phyloP scores from a whole-genome alignment of 768 basidiomycete species.

The Tulasnella sp. region DNA sequence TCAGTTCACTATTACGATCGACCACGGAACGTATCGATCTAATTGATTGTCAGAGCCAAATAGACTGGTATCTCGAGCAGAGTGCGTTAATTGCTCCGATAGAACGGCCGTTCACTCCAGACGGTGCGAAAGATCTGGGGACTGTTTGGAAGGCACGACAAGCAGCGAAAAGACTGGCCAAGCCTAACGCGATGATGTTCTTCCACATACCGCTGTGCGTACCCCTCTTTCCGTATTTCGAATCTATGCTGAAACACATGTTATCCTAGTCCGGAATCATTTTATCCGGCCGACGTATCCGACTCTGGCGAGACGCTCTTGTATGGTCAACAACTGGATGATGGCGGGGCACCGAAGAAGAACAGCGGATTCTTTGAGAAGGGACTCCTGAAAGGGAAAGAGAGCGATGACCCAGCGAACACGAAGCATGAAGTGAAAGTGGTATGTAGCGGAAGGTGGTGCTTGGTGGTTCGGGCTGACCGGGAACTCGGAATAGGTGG shows the following conservation, averaged over 20 bases:
- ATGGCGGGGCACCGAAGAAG: constrained; percentile 47
- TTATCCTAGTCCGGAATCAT: constrained; percentile 55
- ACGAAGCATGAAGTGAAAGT: constrained; percentile 58
- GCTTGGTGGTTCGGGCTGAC: neutral
- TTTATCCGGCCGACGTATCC: constrained; percentile 49
- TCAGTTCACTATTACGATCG: constrained; percentile 21
- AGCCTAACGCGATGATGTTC: constrained; percentile 94
- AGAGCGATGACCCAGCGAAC: constrained; percentile 49
- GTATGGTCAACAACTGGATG: constrained; percentile 54
- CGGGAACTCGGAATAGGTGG: constrained; percentile 40
- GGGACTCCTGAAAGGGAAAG: constrained; percentile 57
- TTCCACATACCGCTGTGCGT: constrained; percentile 92
- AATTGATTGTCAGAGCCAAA: constrained; percentile 43
- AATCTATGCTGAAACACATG: neutral
- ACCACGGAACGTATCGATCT: neutral
- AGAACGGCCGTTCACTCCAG: constrained; percentile 73
- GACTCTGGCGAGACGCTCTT: constrained; percentile 49
- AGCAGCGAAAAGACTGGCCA: constrained; percentile 58
- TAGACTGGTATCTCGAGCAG: constrained; percentile 81
- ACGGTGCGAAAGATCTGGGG: constrained; percentile 58
- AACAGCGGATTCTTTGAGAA: constrained; percentile 80
- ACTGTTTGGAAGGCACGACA: constrained; percentile 36
- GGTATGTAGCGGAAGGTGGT: neutral
- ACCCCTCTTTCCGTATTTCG: neutral
- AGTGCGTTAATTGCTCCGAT: constrained; percentile 62